Evolutionary conservation across 1,139 yeast species (phyloP).

Genomic region (Geotrichum restrictum): DNA sequence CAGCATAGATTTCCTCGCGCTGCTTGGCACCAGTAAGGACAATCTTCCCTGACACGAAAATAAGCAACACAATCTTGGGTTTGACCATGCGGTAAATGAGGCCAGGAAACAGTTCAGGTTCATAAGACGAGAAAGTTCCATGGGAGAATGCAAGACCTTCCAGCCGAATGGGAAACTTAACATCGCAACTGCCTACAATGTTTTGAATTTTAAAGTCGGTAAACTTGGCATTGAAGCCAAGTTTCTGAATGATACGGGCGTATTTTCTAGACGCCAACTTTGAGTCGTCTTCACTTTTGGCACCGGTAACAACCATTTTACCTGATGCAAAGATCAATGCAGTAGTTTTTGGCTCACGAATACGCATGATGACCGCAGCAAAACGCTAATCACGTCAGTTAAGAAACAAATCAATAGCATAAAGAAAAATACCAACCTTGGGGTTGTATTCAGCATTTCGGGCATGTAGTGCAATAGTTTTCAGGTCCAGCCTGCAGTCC

Average conservation of each 20-base stretch:
- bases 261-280: conserved; percentile 95
- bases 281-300: conserved; percentile 96
- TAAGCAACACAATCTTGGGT: conserved; percentile 92
- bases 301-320: conserved; percentile 99
- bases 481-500: conserved; percentile 91
- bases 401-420: conserved; percentile 8
- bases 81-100: conserved; percentile 98
- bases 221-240: conserved; percentile 87
- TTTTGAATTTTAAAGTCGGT: conserved; percentile 97
- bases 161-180: conserved; percentile 91
- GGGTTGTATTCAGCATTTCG: conserved; percentile 99
- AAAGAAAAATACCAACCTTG: conserved; percentile 35
- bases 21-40: conserved; percentile 98
- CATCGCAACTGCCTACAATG: conserved; percentile 96
- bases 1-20: conserved; percentile 96
- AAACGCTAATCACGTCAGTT: conserved; percentile 55
- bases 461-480: conserved; percentile 96
- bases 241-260: conserved; percentile 95
- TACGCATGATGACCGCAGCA: conserved; percentile 99
- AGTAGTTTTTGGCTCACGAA: conserved; percentile 97
- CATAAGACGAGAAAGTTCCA: conserved; percentile 98
- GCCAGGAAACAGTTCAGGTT: conserved; percentile 98
- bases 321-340: conserved; percentile 98
- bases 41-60: conserved; percentile 95
- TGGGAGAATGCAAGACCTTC: conserved; percentile 98